Evolutionary conservation across 768 basidiomycete genomes (phyloP), one percentile per base, ranked within the genome.

Genomic region (Lactifluus piperatus): DNA sequence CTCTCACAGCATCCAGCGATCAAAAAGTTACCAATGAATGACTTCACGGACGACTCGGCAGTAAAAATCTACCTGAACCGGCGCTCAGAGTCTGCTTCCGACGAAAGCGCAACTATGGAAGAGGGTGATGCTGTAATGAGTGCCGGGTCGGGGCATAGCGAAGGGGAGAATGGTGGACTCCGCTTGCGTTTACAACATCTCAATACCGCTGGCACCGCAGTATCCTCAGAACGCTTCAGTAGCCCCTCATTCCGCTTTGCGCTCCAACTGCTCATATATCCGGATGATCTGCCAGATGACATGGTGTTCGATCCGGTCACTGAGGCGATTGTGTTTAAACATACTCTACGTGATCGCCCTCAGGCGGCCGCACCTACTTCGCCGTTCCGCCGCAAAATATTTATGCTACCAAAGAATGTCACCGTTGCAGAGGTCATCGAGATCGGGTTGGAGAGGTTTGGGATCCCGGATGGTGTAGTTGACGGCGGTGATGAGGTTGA

Each of bases 401-500:
- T 98, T 70, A 82, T 89, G 62, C 87, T 98, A 73, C 91, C 95
- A 1, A 88, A 91, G 72, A 98, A 97, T 66, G 85, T 89, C 36
- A 98, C 92, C 0, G 97, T 97, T 3, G 91, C 94, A 0, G 97
- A 99, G 71, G 94, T 94, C 14, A 92, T 97, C 39, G 97, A 99
- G 71, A 76, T 90, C 37, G 89, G 87, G 5, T 69, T 99, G 62
- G 97, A 97, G 68, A 75, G 93, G 58, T 97, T 98, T 68, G 97
- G 97, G 2, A 97, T 99, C 56, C 75, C 82, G 36, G 95, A 97
- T 39, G 97, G 94, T n/a, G 93, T 99, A 2, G 95, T 98, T 2
- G 94, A 97, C 70, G 97, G 97, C 2, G 97, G 97, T 1, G 97
- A 99, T 70, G 95, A 97, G 67, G 82, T 99, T 1, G 97, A 99